A percentile compares a stretch with the other conserved stretches of the same genome.
phyloP scores from a whole-genome alignment of 2,329 filamentous ascomycete species.

The Alternaria triticina region DNA sequence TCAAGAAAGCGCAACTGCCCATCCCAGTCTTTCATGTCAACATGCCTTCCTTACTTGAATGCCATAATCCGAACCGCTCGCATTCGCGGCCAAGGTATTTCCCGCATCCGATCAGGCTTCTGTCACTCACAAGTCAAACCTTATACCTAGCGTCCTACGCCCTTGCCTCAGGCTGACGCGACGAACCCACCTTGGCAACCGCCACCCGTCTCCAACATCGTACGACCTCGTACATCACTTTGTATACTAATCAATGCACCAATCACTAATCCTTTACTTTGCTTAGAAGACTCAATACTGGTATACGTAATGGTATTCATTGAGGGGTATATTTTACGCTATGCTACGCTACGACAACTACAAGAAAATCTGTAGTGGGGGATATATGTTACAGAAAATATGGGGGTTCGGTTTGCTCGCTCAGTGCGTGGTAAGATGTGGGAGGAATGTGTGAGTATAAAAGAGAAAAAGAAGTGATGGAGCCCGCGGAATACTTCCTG shows the following conservation, averaged over 20 bases:
- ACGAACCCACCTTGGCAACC: background rate
- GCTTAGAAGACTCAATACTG: background rate
- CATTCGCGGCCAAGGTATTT: background rate
- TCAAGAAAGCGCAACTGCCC: background rate
- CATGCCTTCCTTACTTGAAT: background rate
- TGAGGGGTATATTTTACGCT: background rate
- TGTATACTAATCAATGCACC: background rate
- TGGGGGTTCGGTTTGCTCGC: background rate
- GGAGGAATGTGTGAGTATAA: background rate
- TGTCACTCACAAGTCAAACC: background rate
- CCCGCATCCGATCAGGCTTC: background rate
- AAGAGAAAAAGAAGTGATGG: slow-evolving; percentile 18
- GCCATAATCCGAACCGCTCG: background rate
- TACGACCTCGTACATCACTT: background rate
- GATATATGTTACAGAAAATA: slow-evolving; percentile 2
- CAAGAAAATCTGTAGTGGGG: background rate
- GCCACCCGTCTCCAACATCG: background rate
- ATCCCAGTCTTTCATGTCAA: background rate
- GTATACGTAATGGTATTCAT: background rate
- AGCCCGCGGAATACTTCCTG: slow-evolving; percentile 45
- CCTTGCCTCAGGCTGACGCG: background rate
- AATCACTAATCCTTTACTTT: background rate
- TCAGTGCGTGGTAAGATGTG: background rate
- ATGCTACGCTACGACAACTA: background rate
- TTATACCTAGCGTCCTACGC: background rate